Conservation (phyloP, 768 basidiomycete genomes). For the Trametes maxima region DNA sequence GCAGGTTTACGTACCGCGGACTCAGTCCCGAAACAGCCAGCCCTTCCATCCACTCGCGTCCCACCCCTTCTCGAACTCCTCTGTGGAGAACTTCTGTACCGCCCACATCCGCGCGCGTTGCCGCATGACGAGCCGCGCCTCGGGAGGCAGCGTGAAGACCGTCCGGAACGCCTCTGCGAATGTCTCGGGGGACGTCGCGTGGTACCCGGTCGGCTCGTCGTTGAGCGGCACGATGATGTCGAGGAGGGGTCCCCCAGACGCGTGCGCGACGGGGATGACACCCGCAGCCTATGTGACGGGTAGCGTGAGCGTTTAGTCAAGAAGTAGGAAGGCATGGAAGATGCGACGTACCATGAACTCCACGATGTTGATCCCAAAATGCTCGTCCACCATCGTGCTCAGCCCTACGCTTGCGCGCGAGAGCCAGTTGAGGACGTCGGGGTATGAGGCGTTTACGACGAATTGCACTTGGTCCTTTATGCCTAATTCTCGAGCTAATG, state of each 20-base stretch:
- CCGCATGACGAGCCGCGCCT: slow-evolving; percentile 64
- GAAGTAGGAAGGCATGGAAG: background rate
- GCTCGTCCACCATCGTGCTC: slow-evolving; percentile 98
- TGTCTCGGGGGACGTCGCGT: slow-evolving; percentile 64
- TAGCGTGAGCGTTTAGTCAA: background rate
- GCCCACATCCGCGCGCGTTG: slow-evolving; percentile 72
- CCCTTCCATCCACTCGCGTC: slow-evolving; percentile 59
- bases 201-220: slow-evolving; percentile 80
- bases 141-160: slow-evolving; percentile 57
- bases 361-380: slow-evolving; percentile 97
- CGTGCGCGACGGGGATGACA: slow-evolving; percentile 88
- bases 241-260: slow-evolving; percentile 87
- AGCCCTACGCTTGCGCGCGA: slow-evolving; percentile 80
- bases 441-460: slow-evolving; percentile 80
- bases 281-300: slow-evolving; percentile 75
- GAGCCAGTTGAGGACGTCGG: slow-evolving; percentile 69
- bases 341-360: slow-evolving; percentile 83
- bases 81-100: slow-evolving; percentile 70
- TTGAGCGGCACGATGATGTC: slow-evolving; percentile 89
- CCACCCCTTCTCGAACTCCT: slow-evolving; percentile 81
- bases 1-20: background rate
- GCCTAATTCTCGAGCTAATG: slow-evolving; percentile 60
- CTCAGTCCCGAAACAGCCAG: slow-evolving; percentile 26
- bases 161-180: slow-evolving; percentile 71
- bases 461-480: slow-evolving; percentile 79